Base-by-base conservation (phyloP, 305 asterid genomes). In the Euphrasia arctica region DNA sequence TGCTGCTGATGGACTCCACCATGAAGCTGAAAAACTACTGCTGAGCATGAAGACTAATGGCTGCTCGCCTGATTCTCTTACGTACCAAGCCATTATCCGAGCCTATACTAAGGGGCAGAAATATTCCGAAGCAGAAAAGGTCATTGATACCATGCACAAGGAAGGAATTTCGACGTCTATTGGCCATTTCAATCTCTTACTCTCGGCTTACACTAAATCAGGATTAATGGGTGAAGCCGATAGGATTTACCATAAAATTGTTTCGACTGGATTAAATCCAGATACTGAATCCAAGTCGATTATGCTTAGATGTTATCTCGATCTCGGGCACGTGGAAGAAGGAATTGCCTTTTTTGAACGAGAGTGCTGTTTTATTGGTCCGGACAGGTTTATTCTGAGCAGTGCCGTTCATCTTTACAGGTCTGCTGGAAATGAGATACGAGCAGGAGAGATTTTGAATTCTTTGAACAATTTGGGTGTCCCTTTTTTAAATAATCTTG, bases 291-390 rank as follows among this genome's bases (percentile, higher is more conserved):
- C 85, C 68, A 75, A 76, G 60, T 75, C 80, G 34, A 62, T 63
- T 31, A 82, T 91, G 87, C 91, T 91, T 52, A 77, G 96, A 80
- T 83, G 94, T 69, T 91, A 74, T 82, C 39, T 83, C 74, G 86
- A 83, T 71, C 77, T 58, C 48, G 93, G 95, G 77, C 75, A 65
- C 11, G 86, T 79, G 63, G 85, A 77, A 72, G 78, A 77, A 70
- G 98, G 97, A 55, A 79, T 88, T 66, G 36, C 64, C 62, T 88
- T 90, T 74, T 86, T 78, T 49, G 85, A 88, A 80, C 77, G 79
- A 58, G 80, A 79, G 67, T 75, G 84, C 63, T 22, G 71, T 66
- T 60, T 77, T 10, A 61, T 71, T 8, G 67, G 73, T 72, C 74
- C 76, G 15, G 96, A 86, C 75, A 75, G 85, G 81, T 91, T 84